Evolutionary conservation across 208 protist species (phyloP), one percentile per base, ranked within the genome.

Genomic region (Histomonas meleagridis): DNA sequence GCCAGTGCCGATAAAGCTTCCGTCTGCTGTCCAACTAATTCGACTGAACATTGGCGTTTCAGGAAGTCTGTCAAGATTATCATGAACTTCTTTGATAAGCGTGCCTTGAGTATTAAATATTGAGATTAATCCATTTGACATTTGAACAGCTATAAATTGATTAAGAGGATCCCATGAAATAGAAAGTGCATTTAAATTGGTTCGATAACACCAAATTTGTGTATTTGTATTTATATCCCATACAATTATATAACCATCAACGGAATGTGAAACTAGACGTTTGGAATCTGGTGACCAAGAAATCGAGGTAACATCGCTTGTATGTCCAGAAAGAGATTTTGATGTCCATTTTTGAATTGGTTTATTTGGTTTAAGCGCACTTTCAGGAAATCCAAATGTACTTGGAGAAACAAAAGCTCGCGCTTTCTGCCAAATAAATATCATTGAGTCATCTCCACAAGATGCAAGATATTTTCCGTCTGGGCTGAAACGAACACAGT

Each of bases 391-490:
- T 57, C 76, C 76, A 28, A 86, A 86, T 55, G 46, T 55, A 53
- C 14, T 51, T 38, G 76, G 76, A 18, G 51, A 18, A 32, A 40
- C 76, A 49, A 86, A 55, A 26, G 40, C 51, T 2, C 26, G 7
- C 32, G 55, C 76, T 55, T 28, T 86, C 18, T 86, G 76, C 76
- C 76, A 86, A 0, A 86, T 26, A 49, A 86, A 86, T 21, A 86
- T 43, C 35, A 43, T 32, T 32, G 76, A 43, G 38, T 86, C 76
- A 55, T 86, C 76, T 18, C 76, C 46, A 10, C n/a, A 40, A 12
- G 76, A 55, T 38, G 76, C 76, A 0, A 86, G 32, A 35, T 86
- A 86, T 86, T 86, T 86, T 12, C 76, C 76, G 38, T 86, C 76
- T 38, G 76, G 76, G 38, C 76, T 86, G 28, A 86, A 86, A 32